Base-by-base conservation (phyloP, 2,329 filamentous ascomycete genomes). In the Colletotrichum destructivum region DNA sequence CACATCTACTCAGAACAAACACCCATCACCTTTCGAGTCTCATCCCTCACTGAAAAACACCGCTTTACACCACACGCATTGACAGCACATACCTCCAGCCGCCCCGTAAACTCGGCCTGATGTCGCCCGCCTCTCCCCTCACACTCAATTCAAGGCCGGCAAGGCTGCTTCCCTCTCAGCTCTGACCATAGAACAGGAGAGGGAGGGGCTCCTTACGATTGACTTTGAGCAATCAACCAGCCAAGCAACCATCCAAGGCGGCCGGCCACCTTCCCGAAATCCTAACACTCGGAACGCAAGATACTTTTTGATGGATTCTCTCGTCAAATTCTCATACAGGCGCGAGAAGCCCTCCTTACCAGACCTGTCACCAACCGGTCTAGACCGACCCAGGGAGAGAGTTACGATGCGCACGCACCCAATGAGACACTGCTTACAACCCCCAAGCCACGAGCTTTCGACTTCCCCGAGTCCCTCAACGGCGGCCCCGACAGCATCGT, bases 1-100 rank as follows among this genome's bases (percentile, higher is more conserved):
- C 47, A 15, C n/a, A 8, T 49, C n/a, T 3, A 38, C 35, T 38
- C 35, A 11, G 35, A 38, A 21, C 47, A 12, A 56, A 13, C 18
- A 21, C 16, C 26, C 51, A 12, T 18, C 51, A 26, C 8, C 4
- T 56, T 21, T 15, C 6, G 9, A 35, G 15, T 26, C 46, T 38
- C 42, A 15, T n/a, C 7, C n/a, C 31, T 21, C 46, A 62, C 38
- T n/a, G 60, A 47, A 42, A 38, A 38, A 52, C 35, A 62, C 21
- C 46, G 60, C 21, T 52, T 52, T 35, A 15, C 40, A 52, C 52
- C 60, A n/a, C 55, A 26, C 9, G 55, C 55, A 57, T 57, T 57
- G 55, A 57, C 55, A 26, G 55, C 55, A 57, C 38, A n/a, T 57
- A 42, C 12, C n/a, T 15, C 4, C 18, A n/a, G n/a, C 47, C n/a